A percentile compares a stretch with the other conserved stretches of the same genome.
These are phyloP conservation scores for Jatropha multifida DNA, from an alignment of 441 rosid species.

Conservation along the genomic window DNA sequence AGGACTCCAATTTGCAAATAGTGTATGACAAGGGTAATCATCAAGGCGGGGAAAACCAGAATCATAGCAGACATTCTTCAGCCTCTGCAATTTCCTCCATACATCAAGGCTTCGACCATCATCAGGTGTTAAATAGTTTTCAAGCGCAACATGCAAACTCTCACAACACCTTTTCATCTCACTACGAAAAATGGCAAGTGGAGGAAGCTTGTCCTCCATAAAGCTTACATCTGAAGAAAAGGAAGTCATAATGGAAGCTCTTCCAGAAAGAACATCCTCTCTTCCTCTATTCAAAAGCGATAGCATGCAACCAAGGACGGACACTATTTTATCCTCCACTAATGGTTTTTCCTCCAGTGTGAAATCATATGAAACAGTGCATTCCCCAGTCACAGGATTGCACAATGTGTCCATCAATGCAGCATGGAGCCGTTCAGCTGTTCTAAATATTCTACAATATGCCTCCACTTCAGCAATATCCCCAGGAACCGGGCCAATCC, in stretches of 20 bases:
- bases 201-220: slow-evolving; percentile 76
- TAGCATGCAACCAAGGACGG: slow-evolving; percentile 88
- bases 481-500: slow-evolving; percentile 97
- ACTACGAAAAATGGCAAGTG: slow-evolving; percentile 81
- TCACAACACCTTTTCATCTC: slow-evolving; percentile 99
- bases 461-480: slow-evolving; percentile 98
- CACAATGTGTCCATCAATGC: slow-evolving; percentile 91
- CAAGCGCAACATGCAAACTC: slow-evolving; percentile 91
- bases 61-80: slow-evolving; percentile 92
- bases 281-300: slow-evolving; percentile 87
- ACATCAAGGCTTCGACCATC: slow-evolving; percentile 65
- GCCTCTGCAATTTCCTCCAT: slow-evolving; percentile 92
- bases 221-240: slow-evolving; percentile 54
- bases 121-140: slow-evolving; percentile 72
- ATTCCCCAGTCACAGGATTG: slow-evolving; percentile 95
- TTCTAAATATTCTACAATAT: slow-evolving; percentile 89
- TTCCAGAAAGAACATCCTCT: slow-evolving; percentile 91
- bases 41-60: slow-evolving; percentile 78
- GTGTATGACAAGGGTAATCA: slow-evolving; percentile 61
- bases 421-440: slow-evolving; percentile 79
- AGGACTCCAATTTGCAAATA: slow-evolving; percentile 85
- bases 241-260: slow-evolving; percentile 53
- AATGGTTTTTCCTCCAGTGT: slow-evolving; percentile 81
- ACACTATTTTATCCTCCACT: slow-evolving; percentile 87
- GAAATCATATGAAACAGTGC: slow-evolving; percentile 72